phyloP scores from a whole-genome alignment of 2,329 filamentous ascomycete species.

The Lachnellula willkommii region DNA sequence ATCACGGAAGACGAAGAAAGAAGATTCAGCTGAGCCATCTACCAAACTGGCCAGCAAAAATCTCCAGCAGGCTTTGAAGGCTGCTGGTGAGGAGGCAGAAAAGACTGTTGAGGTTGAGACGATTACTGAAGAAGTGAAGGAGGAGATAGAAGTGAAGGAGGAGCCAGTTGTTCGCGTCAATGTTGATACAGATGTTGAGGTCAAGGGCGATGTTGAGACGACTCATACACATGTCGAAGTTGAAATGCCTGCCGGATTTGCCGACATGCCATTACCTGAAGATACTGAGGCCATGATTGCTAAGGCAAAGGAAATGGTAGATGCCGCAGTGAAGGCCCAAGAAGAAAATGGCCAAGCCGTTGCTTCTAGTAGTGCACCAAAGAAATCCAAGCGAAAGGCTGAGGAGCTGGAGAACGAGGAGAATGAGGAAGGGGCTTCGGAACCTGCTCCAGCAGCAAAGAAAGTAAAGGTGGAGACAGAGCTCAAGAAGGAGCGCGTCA shows the following conservation, averaged over 20 bases:
- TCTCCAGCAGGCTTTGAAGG: constrained; percentile 43
- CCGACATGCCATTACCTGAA: constrained; percentile 67
- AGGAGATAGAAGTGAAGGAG: constrained; percentile 33
- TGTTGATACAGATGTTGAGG: constrained; percentile 58
- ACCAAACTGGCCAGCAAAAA: constrained; percentile 43
- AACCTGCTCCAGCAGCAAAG: constrained; percentile 57
- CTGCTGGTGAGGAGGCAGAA: constrained; percentile 33
- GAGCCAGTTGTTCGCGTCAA: constrained; percentile 62
- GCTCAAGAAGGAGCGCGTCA: constrained; percentile 78
- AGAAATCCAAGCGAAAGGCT: constrained; percentile 66
- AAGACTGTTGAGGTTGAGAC: constrained; percentile 21
- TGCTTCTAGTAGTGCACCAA: constrained; percentile 8
- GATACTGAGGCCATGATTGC: constrained; percentile 80
- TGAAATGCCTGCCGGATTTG: constrained; percentile 63
- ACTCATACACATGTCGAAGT: constrained; percentile 70
- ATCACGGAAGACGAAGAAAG: constrained; percentile 42
- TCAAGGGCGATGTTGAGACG: constrained; percentile 55
- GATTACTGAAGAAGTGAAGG: constrained; percentile 8
- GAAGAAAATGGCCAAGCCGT: constrained; percentile 21
- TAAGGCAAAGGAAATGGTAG: constrained; percentile 83
- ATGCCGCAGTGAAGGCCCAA: constrained; percentile 52
- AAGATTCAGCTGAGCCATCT: constrained; percentile 39
- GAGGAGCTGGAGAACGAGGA: constrained; percentile 57
- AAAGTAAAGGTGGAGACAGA: constrained; percentile 71
- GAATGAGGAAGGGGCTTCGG: constrained; percentile 42